These are phyloP conservation scores for Schwanniomyces sp. DNA, from an alignment of 805 yeast species.

Conservation along the genomic window DNA sequence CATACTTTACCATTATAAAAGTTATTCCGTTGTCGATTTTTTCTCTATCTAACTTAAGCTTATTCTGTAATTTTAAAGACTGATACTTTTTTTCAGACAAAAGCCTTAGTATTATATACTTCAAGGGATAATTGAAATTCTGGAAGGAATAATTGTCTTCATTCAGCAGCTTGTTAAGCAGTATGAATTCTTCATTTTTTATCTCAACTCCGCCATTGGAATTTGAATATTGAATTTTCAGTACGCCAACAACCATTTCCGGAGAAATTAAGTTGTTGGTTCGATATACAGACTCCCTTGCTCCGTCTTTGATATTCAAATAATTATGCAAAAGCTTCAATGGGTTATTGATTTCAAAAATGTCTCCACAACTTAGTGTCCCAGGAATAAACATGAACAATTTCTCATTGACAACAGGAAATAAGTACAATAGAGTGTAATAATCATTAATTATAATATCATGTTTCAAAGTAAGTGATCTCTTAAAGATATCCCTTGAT, in stretches of 20 bases:
- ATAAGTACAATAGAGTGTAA: slow-evolving; percentile 27
- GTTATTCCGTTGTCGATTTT: background rate
- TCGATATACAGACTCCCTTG: slow-evolving; percentile 2
- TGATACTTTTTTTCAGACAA: background rate
- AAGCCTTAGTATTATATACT: slow-evolving; percentile 3
- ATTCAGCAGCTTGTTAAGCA: background rate
- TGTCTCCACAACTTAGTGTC: slow-evolving; percentile 26
- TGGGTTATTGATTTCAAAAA: background rate
- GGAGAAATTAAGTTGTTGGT: background rate
- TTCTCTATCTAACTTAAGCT: background rate
- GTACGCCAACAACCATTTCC: slow-evolving; percentile 1
- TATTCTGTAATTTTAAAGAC: background rate
- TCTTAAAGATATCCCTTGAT: slow-evolving; percentile 21
- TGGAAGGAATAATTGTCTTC: background rate
- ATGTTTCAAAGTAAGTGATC: slow-evolving; percentile 14
- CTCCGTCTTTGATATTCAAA: background rate
- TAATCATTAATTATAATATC: slow-evolving; percentile 26
- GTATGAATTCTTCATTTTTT: background rate
- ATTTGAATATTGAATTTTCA: slow-evolving; percentile 1
- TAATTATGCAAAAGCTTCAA: background rate
- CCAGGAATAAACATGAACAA: slow-evolving; percentile 25
- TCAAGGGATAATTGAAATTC: slow-evolving; percentile 2
- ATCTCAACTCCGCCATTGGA: background rate
- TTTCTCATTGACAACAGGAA: slow-evolving; percentile 25
- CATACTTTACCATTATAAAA: slow-evolving; percentile 19